A percentile compares a stretch with the other conserved stretches of the same genome.
Conservation (phyloP, 805 yeast genomes). For the Yamadazyma paraphyllophila region DNA sequence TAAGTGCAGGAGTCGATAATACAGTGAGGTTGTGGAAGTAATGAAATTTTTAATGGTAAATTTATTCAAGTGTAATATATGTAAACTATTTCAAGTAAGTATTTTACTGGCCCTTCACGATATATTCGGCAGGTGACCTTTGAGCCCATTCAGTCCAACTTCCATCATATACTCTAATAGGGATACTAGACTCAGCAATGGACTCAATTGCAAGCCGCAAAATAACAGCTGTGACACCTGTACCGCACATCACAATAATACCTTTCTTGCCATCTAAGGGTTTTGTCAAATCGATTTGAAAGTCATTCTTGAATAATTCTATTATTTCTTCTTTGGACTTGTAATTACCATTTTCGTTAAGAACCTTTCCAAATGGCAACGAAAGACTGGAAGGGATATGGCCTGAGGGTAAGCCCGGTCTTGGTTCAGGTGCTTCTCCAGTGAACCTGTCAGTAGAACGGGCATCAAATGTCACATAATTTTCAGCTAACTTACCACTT, state of each 20-base stretch:
- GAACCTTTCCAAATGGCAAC: slow-evolving; percentile 67
- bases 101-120: slow-evolving; percentile 34
- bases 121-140: slow-evolving; percentile 57
- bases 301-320: slow-evolving; percentile 40
- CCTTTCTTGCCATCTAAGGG: slow-evolving; percentile 43
- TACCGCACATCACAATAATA: slow-evolving; percentile 87
- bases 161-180: slow-evolving; percentile 62
- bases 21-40: slow-evolving; percentile 53
- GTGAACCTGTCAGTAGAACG: slow-evolving; percentile 72
- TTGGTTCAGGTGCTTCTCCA: slow-evolving; percentile 83
- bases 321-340: slow-evolving; percentile 46
- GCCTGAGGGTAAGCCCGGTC: slow-evolving; percentile 85
- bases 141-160: slow-evolving; percentile 87
- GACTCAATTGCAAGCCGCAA: slow-evolving; percentile 64
- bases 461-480: slow-evolving; percentile 73
- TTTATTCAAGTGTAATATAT: slow-evolving; percentile 4
- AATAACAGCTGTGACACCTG: slow-evolving; percentile 94
- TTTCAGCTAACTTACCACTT: slow-evolving; percentile 38
- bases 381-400: slow-evolving; percentile 82
- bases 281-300: slow-evolving; percentile 30
- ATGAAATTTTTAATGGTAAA: not conserved
- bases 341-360: slow-evolving; percentile 49
- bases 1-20: slow-evolving; percentile 63
- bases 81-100: not conserved
- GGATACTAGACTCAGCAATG: slow-evolving; percentile 34